A percentile compares a stretch with the other conserved stretches of the same genome.
These are phyloP conservation scores for Boletus vermiculosoides DNA, from an alignment of 768 basidiomycete species.

Conservation along the genomic window DNA sequence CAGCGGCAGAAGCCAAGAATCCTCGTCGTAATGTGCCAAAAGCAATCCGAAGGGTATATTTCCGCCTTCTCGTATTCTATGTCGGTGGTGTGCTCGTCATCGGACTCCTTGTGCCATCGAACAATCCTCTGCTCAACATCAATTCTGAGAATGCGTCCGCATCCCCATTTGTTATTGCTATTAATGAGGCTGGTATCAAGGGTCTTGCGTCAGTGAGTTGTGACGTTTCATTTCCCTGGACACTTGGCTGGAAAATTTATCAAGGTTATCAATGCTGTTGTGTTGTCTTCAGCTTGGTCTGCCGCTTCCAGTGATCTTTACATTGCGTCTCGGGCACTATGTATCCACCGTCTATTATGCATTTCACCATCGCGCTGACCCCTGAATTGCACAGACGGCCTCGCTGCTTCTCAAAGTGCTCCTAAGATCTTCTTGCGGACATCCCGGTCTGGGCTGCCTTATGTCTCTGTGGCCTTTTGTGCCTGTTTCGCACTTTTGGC, in stretches of 20 bases:
- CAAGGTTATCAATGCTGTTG: constrained; percentile 32
- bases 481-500: constrained; percentile 34
- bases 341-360: constrained; percentile 10
- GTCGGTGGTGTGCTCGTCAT: constrained; percentile 41
- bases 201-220: constrained; percentile 43
- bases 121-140: constrained; percentile 38
- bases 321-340: constrained; percentile 34
- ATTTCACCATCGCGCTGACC: constrained; percentile 4
- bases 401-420: constrained; percentile 48
- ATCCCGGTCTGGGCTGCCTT: constrained; percentile 41
- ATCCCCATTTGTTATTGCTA: constrained; percentile 55
- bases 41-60: constrained; percentile 43
- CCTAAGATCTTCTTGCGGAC: constrained; percentile 49
- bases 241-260: background rate
- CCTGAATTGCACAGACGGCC: constrained; percentile 42
- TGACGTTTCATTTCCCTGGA: background rate
- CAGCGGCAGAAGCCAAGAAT: constrained; percentile 47
- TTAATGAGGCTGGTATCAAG: constrained; percentile 49
- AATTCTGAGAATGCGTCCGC: constrained; percentile 39
- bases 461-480: constrained; percentile 35
- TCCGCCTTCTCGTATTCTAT: constrained; percentile 34
- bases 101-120: constrained; percentile 46
- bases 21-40: constrained; percentile 40
- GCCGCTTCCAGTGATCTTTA: constrained; percentile 38
- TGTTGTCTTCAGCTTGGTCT: constrained; percentile 45